Evolutionary conservation across 2,329 filamentous ascomycete species (phyloP).

Genomic region (Ceratocystis papillata): DNA sequence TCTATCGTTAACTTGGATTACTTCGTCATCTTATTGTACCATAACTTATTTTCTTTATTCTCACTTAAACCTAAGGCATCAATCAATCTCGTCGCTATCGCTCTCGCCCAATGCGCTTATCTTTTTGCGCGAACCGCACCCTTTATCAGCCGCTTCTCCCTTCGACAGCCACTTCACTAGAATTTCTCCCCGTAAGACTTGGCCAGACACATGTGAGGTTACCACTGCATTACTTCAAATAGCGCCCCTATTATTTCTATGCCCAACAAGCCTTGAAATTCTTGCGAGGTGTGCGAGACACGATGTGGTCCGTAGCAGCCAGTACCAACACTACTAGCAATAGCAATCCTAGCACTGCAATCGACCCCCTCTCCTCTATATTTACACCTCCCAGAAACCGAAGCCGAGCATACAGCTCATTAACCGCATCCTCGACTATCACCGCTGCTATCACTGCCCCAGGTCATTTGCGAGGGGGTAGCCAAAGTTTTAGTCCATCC

Average conservation of each 20-base stretch:
- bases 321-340: constrained; percentile 12
- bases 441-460: constrained; percentile 4
- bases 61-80: background rate
- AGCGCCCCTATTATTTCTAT: background rate
- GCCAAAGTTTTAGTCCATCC: constrained; percentile 20
- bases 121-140: background rate
- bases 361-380: constrained; percentile 16
- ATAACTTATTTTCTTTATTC: constrained; percentile 5
- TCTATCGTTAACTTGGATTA: background rate
- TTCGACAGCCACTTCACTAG: background rate
- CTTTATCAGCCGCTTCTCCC: background rate
- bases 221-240: background rate
- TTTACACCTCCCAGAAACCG: constrained; percentile 20
- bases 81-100: background rate
- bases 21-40: background rate
- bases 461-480: constrained; percentile 18
- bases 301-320: constrained; percentile 20
- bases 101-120: background rate
- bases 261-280: background rate
- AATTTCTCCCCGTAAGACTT: background rate
- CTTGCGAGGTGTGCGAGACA: background rate
- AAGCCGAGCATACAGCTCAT: constrained; percentile 19
- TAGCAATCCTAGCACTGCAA: constrained; percentile 13
- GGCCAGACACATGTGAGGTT: background rate
- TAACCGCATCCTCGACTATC: constrained; percentile 18